Evolutionary conservation across 2,329 filamentous ascomycete genomes (phyloP), one percentile per base, ranked within the genome.

Genomic region (Aspergillus sp.): DNA sequence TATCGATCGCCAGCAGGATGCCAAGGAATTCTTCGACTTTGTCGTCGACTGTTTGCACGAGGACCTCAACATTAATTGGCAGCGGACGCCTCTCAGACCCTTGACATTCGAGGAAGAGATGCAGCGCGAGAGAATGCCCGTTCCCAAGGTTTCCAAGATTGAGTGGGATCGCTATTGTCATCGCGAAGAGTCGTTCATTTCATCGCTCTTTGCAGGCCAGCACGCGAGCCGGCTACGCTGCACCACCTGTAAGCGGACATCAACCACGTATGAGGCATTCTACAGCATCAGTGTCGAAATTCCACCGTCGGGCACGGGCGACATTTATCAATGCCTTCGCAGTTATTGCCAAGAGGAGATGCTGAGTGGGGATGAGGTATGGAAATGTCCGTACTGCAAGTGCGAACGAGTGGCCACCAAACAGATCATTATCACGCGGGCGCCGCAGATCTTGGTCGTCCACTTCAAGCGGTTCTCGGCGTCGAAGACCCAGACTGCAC

Each of bases 1-100:
- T 13, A 89, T 91, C 43, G 82, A 83, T 23, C 80, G 87, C 53
- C 94, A 98, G 72, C 95, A 98, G 76, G 95, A 99, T 71, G 90
- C 92, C 1, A 90, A 93, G 65, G 95, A 98, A 70, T 96, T 96
- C 67, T 88, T 94, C 66, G 87, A 88, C 49, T 97, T 96, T 71
- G 76, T 97, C 25, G 83, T 96, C 39, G 88, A 91, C 56, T 88
- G 90, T 65, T 81, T 98, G 12, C 89, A 94, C 67, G 91, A 95
- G 71, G 95, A 99, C 76, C 88, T 96, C 5, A 96, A 97, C 72
- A 77, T 82, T 6, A 83, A 84, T 30, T 90, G 87, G 80, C 81
- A 85, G 62, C 80, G 83, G 56, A 81, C 79, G 2, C 86, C 84
- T 0, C 78, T 89, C 2, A 81, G 82, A 53, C 81, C 83, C 5